A percentile compares a stretch with the other conserved stretches of the same genome.
Evolutionary conservation across 148 eudicot genomes (phyloP).

Genomic region (Spergularia bocconei): DNA sequence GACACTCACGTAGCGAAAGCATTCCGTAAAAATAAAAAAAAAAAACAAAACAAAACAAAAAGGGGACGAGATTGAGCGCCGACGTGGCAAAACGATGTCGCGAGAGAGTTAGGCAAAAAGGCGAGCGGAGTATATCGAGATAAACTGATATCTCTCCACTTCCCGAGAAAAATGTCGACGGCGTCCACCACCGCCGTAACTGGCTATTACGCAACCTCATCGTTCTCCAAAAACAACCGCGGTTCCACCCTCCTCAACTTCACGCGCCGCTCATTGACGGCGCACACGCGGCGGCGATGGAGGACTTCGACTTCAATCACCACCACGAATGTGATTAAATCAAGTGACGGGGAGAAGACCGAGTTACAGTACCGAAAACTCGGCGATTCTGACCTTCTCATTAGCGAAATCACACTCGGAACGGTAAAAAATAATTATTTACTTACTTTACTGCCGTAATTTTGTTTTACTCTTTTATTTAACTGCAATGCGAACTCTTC

Average conservation of each 20-base stretch:
- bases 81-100: conserved; percentile 8
- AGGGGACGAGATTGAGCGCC: background rate
- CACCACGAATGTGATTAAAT: background rate
- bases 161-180: conserved; percentile 4
- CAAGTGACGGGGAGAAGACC: conserved; percentile 29
- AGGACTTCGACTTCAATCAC: background rate
- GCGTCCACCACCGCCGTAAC: background rate
- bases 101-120: background rate
- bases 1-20: no score
- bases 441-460: no score
- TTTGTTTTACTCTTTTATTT: no score
- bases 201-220: background rate
- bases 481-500: no score
- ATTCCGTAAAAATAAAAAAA: background rate
- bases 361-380: conserved; percentile 61
- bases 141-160: background rate
- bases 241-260: background rate
- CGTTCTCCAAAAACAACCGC: background rate
- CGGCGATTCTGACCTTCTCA: conserved; percentile 75
- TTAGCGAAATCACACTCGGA: conserved; percentile 86
- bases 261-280: background rate
- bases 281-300: background rate
- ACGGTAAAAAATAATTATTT: conserved; percentile 33
- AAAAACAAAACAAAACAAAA: no score
- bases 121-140: background rate